Percentiles rank a stretch among this genome's conserved stretches.
phyloP scores from a whole-genome alignment of 179 eudicot genomes.

The Beta macrorhiza region DNA sequence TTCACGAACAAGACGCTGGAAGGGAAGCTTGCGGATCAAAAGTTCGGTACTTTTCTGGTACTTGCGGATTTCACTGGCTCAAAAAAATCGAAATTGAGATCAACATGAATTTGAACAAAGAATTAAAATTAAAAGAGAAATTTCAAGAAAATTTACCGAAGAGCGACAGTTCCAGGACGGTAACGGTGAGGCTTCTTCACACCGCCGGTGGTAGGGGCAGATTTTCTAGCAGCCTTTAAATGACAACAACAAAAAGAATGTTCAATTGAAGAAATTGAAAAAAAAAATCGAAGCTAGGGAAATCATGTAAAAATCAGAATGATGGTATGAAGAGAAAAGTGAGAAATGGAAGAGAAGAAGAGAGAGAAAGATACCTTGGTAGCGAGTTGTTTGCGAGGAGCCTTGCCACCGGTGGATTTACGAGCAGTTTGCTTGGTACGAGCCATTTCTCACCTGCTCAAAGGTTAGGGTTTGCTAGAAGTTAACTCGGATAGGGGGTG shows the following conservation, averaged over 20 bases:
- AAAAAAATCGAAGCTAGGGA: neutral
- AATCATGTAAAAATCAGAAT: no score
- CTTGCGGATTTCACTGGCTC: conserved; percentile 18
- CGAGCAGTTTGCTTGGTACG: no score
- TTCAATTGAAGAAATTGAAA: neutral
- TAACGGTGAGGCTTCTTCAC: conserved; percentile 33
- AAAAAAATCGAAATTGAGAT: neutral
- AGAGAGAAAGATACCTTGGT: neutral
- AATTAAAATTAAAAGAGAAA: neutral
- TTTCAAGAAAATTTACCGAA: conserved; percentile 12
- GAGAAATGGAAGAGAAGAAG: neutral
- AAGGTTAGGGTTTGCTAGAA: no score
- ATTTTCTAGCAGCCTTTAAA: conserved; percentile 30
- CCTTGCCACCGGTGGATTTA: no score
- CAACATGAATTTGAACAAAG: neutral
- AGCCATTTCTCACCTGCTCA: no score
- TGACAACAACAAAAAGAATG: neutral
- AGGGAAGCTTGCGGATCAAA: no score
- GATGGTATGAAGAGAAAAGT: neutral
- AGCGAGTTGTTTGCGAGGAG: no score
- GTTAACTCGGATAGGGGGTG: no score
- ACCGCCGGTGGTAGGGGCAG: conserved; percentile 32
- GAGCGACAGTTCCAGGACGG: conserved; percentile 34
- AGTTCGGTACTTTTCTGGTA: no score
- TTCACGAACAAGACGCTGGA: conserved; percentile 36